Evolutionary conservation across 768 basidiomycete species (phyloP).

Genomic region (Naganishia vishniacii): DNA sequence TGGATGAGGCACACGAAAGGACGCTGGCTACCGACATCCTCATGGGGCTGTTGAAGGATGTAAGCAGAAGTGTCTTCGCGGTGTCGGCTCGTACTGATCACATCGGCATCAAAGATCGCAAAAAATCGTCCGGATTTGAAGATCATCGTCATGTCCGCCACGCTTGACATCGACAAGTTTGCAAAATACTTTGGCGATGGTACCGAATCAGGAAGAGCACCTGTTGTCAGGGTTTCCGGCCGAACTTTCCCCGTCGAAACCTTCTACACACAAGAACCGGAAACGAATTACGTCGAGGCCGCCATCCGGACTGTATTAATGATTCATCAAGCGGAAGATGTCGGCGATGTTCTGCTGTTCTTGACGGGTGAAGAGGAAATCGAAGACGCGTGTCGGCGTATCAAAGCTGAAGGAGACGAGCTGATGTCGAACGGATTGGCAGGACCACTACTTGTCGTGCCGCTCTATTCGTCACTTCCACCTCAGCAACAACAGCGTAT

Average conservation of each 20-base stretch:
- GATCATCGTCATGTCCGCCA: slow-evolving; percentile 97
- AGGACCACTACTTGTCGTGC: slow-evolving; percentile 82
- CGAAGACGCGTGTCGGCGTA: slow-evolving; percentile 89
- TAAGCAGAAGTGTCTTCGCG: neutral
- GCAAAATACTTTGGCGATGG: slow-evolving; percentile 75
- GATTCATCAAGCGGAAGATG: slow-evolving; percentile 93
- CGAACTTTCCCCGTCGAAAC: slow-evolving; percentile 74
- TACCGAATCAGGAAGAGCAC: slow-evolving; percentile 56
- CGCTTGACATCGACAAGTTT: slow-evolving; percentile 92
- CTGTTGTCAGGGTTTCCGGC: slow-evolving; percentile 84
- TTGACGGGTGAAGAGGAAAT: slow-evolving; percentile 98
- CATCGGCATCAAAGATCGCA: slow-evolving; percentile 51
- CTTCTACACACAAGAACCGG: slow-evolving; percentile 65
- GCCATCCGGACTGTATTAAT: slow-evolving; percentile 92
- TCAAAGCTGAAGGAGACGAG: slow-evolving; percentile 83
- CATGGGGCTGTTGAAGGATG: slow-evolving; percentile 84
- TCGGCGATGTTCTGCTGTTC: slow-evolving; percentile 88
- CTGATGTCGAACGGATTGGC: slow-evolving; percentile 59
- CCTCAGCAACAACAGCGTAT: slow-evolving; percentile 93
- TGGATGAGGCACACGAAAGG: slow-evolving; percentile 98
- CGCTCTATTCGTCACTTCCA: slow-evolving; percentile 89
- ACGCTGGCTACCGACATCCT: slow-evolving; percentile 96
- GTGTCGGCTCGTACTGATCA: neutral
- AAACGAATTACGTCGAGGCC: slow-evolving; percentile 93
- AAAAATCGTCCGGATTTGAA: slow-evolving; percentile 80